phyloP scores from a whole-genome alignment of 148 eudicot genomes.

The Chenopodium suecicum region DNA sequence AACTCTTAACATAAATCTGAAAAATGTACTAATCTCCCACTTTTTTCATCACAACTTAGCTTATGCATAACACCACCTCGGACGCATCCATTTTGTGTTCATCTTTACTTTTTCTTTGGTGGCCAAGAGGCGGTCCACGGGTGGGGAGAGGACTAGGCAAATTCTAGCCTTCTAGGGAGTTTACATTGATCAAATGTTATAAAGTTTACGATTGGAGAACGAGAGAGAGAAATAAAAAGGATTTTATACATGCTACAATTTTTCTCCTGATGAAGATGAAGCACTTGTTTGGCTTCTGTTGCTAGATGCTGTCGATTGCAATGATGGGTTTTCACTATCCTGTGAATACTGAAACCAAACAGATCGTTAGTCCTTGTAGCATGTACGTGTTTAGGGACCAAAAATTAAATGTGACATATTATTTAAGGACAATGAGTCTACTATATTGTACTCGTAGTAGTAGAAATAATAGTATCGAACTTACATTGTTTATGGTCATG shows the following conservation, averaged over 20 bases:
- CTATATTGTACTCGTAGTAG: too few relatives aligned
- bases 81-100: not conserved
- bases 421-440: not conserved
- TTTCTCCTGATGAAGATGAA: constrained; percentile 16
- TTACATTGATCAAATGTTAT: not conserved
- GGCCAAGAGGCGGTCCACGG: not conserved
- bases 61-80: not conserved
- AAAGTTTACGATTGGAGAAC: not conserved
- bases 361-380: not conserved
- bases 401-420: not conserved
- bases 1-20: not conserved
- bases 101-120: not conserved
- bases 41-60: not conserved
- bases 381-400: not conserved
- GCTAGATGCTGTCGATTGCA: constrained; percentile 13
- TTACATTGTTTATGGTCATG: constrained; percentile 18
- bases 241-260: not conserved
- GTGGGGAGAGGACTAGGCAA: not conserved
- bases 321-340: constrained; percentile 30
- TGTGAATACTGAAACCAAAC: constrained; percentile 17
- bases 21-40: not conserved
- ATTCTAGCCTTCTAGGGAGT: not conserved
- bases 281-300: constrained; percentile 11
- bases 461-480: not conserved
- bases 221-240: not conserved